These are phyloP conservation scores for Lactarius sp. DNA, from an alignment of 768 basidiomycete genomes.

Conservation along the genomic window DNA sequence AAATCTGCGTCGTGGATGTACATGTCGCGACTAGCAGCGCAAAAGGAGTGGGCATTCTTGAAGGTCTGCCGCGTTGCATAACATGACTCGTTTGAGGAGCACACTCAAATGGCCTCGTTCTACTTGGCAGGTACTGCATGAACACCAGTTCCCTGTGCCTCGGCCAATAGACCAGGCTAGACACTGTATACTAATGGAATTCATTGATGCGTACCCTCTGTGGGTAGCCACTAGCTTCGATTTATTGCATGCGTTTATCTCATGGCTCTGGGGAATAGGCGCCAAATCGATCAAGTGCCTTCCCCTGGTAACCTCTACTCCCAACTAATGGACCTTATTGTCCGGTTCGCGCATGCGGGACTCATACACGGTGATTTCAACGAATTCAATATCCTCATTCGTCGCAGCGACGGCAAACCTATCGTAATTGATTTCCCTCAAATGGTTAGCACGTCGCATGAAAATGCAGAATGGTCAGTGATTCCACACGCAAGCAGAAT, in stretches of 20 bases:
- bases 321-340: conserved; percentile 89
- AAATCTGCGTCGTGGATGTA: conserved; percentile 99
- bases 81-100: neutral
- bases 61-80: conserved; percentile 52
- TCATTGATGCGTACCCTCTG: conserved; percentile 93
- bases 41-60: conserved; percentile 99
- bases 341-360: conserved; percentile 87
- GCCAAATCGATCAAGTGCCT: conserved; percentile 78
- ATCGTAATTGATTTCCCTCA: conserved; percentile 98
- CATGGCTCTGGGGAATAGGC: conserved; percentile 41
- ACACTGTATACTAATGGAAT: conserved; percentile 95
- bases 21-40: conserved; percentile 92
- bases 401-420: conserved; percentile 67
- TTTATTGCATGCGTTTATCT: neutral
- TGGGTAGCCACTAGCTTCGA: conserved; percentile 38
- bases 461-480: conserved; percentile 90
- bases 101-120: neutral
- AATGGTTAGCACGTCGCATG: conserved; percentile 97
- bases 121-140: conserved; percentile 68
- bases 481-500: neutral
- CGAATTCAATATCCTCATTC: conserved; percentile 97
- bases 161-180: conserved; percentile 90
- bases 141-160: conserved; percentile 91
- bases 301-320: conserved; percentile 91
- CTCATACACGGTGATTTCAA: conserved; percentile 99